Evolutionary conservation across 2,329 filamentous ascomycete species (phyloP).

Genomic region (Paraconiothyrium sp.): DNA sequence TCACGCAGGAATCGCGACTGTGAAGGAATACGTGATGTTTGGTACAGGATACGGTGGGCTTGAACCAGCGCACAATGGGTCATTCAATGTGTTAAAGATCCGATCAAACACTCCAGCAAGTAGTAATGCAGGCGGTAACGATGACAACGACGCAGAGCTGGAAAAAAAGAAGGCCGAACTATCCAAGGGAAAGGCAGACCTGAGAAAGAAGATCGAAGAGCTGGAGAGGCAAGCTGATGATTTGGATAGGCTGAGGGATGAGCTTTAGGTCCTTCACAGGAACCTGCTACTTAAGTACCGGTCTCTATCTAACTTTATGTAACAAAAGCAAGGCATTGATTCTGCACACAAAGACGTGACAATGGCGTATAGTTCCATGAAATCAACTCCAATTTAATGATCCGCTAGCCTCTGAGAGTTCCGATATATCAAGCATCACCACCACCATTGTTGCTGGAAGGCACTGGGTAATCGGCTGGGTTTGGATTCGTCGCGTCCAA

Average conservation of each 20-base stretch:
- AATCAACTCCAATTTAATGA: no score
- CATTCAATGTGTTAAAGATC: constrained; percentile 16
- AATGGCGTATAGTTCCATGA: no score
- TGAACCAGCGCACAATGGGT: constrained; percentile 8
- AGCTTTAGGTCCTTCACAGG: background rate
- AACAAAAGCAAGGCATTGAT: no score
- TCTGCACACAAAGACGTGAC: no score
- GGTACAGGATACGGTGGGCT: constrained; percentile 16
- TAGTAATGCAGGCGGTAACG: background rate
- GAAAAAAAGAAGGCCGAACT: background rate
- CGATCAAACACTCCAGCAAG: background rate
- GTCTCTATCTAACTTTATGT: background rate
- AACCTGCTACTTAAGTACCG: no score
- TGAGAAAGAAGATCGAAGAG: constrained; percentile 14
- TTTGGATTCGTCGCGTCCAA: no score
- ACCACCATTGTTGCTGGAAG: no score
- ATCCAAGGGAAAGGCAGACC: background rate
- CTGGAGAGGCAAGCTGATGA: constrained; percentile 15
- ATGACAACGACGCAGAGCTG: background rate
- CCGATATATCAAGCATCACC: no score
- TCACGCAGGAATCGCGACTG: constrained; percentile 14
- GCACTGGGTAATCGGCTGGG: no score
- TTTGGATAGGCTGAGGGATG: constrained; percentile 3
- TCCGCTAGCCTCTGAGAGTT: no score
- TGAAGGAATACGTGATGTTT: constrained; percentile 18